Percentiles rank a stretch among this genome's conserved stretches.
Conservation (phyloP, 257 asterid species). For the Osmanthus fragrans region DNA sequence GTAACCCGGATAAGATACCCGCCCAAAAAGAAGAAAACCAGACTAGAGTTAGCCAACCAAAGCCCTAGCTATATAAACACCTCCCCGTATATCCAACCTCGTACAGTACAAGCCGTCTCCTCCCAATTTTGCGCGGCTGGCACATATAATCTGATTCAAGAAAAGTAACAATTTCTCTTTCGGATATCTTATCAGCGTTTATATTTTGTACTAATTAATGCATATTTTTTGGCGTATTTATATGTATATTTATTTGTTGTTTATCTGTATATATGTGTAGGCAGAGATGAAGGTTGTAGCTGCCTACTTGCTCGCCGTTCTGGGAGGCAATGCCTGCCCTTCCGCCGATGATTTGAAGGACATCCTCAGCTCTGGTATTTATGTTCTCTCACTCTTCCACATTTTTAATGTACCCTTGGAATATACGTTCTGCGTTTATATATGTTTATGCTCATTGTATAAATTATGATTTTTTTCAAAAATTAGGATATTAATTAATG, state of each 20-base stretch:
- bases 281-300: constrained; percentile 41
- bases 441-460: background rate
- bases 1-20: background rate
- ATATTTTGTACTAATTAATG: background rate
- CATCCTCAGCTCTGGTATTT: constrained; percentile 34
- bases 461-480: background rate
- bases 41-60: background rate
- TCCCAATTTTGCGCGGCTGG: constrained; percentile 7
- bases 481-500: background rate
- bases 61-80: constrained; percentile 26
- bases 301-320: constrained; percentile 41
- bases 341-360: constrained; percentile 32
- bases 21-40: background rate
- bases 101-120: background rate
- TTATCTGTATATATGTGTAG: background rate
- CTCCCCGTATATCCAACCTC: background rate
- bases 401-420: background rate
- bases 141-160: background rate
- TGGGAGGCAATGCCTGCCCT: constrained; percentile 40
- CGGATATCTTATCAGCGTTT: background rate
- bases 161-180: background rate
- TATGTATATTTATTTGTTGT: background rate
- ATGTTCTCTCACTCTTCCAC: background rate
- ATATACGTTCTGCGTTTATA: background rate
- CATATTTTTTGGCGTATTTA: background rate